Conservation (phyloP, 139 green algal species). For the Bryopsis sp. region DNA sequence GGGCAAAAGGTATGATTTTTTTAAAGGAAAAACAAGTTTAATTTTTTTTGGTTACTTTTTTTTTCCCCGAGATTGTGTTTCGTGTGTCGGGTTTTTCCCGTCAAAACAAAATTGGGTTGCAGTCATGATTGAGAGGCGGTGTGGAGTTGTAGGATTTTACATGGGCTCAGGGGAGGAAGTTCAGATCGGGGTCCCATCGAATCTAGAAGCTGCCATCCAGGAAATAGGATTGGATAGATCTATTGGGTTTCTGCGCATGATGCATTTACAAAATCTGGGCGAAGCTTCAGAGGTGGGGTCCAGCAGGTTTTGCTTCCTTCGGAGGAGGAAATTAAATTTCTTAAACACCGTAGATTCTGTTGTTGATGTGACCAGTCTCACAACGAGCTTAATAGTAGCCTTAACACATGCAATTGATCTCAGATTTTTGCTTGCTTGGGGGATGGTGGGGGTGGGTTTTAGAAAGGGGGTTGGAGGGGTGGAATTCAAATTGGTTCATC, state of each 20-base stretch:
- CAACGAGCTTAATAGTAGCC: not conserved
- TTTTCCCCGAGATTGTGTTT: not conserved
- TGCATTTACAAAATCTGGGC: not conserved
- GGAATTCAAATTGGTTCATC: too few relatives aligned
- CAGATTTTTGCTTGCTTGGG: not conserved
- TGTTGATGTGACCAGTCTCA: not conserved
- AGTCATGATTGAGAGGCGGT: not conserved
- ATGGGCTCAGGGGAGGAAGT: not conserved
- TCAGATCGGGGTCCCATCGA: not conserved
- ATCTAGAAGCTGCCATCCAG: not conserved
- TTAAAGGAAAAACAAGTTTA: not conserved
- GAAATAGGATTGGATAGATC: not conserved
- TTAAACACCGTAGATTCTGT: not conserved
- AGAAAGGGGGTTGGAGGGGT: too few relatives aligned
- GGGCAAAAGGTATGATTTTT: not conserved
- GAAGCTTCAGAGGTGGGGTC: not conserved
- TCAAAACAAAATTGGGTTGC: not conserved
- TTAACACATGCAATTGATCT: not conserved
- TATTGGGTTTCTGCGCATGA: not conserved
- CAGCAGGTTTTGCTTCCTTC: not conserved
- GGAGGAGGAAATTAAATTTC: not conserved
- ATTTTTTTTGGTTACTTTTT: not conserved
- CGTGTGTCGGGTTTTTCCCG: not conserved
- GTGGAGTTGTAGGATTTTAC: not conserved
- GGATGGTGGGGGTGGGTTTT: too few relatives aligned